Base-by-base conservation (phyloP, 208 protist species). In the Jaenimonas drosophilae region DNA sequence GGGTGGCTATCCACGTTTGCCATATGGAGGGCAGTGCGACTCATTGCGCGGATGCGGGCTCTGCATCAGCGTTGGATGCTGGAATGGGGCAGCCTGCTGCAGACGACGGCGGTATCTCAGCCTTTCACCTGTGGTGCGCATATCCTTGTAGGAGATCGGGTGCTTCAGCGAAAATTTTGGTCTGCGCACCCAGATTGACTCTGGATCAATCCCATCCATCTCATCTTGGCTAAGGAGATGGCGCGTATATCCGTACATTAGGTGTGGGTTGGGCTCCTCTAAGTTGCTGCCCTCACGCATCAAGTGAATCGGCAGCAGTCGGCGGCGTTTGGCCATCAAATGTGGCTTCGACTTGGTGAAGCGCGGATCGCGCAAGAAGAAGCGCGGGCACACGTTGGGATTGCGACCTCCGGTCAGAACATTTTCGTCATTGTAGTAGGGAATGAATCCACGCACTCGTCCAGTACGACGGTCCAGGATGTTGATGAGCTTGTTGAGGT, bases 401-500 rank as follows among this genome's bases (percentile, higher is more conserved):
- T 41, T 17, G 43, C 32, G 25, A 16, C 25, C 4, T 28, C 44
- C 68, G 19, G 55, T 51, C 12, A 92, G 51, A 9, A 88, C 60
- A 27, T 80, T 78, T 9, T 72, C 50, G 40, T 85, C 75, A 4
- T 52, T 55, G 65, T 87, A 92, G 40, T 72, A 75, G 0, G 76
- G 84, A 16, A 93, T 52, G 72, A 73, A 93, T 2, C 75, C 76
- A 19, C 50, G 49, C 40, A 70, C 64, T 26, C 79, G 76, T 7
- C 74, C 64, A 1, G 68, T 64, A 3, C 52, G 56, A 19, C 80
- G 79, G 54, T 93, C 84, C 20, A 88, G 52, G 2, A 89, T 19
- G 47, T 74, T 45, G 21, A 93, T 76, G 1, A 93, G 59, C 59
- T 89, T 89, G 23, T 72, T 46, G 3, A 93, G 39, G 29, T 89